A percentile compares a stretch with the other conserved stretches of the same genome.
These are phyloP conservation scores for Neopestalotiopsis sp. DNA, from an alignment of 2,329 filamentous ascomycete genomes.

Conservation along the genomic window DNA sequence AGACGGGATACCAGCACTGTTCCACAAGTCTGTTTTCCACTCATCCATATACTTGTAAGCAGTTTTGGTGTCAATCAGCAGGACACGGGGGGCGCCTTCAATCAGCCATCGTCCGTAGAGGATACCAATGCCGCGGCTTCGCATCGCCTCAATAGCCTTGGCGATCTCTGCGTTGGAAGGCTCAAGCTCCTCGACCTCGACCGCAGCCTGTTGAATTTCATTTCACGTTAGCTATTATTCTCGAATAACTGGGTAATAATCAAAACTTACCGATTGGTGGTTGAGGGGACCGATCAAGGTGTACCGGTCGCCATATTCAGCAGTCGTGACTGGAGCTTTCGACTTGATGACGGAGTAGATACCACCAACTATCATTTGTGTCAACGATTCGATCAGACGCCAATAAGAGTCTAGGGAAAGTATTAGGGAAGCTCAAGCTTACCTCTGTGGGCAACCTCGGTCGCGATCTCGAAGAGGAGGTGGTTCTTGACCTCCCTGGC, in stretches of 20 bases:
- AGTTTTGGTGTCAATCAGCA: slow-evolving; percentile 94
- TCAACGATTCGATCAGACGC: slow-evolving; percentile 26
- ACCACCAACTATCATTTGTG: slow-evolving; percentile 73
- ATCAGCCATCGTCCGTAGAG: slow-evolving; percentile 97
- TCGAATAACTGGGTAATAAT: neutral
- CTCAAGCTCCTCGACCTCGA: slow-evolving; percentile 93
- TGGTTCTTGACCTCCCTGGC: slow-evolving; percentile 88
- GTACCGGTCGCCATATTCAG: slow-evolving; percentile 97
- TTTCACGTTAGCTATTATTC: slow-evolving; percentile 11
- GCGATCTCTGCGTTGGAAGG: slow-evolving; percentile 81
- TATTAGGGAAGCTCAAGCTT: slow-evolving; percentile 28
- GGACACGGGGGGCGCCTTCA: slow-evolving; percentile 89
- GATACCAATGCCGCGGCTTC: slow-evolving; percentile 85
- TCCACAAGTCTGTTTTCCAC: slow-evolving; percentile 98
- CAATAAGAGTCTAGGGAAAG: neutral
- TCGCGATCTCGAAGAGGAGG: slow-evolving; percentile 94
- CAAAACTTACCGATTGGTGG: slow-evolving; percentile 74
- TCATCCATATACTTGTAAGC: slow-evolving; percentile 91
- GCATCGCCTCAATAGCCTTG: slow-evolving; percentile 89
- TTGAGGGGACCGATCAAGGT: slow-evolving; percentile 95
- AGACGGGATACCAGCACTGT: slow-evolving; percentile 89
- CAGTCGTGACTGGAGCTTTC: slow-evolving; percentile 95
- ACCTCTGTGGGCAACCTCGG: slow-evolving; percentile 97
- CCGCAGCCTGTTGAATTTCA: slow-evolving; percentile 71
- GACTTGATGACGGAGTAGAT: slow-evolving; percentile 99